A percentile compares a stretch with the other conserved stretches of the same genome.
These are phyloP conservation scores for Globisporangium abappressorium DNA, from an alignment of 352 stramenopile species.

Conservation along the genomic window DNA sequence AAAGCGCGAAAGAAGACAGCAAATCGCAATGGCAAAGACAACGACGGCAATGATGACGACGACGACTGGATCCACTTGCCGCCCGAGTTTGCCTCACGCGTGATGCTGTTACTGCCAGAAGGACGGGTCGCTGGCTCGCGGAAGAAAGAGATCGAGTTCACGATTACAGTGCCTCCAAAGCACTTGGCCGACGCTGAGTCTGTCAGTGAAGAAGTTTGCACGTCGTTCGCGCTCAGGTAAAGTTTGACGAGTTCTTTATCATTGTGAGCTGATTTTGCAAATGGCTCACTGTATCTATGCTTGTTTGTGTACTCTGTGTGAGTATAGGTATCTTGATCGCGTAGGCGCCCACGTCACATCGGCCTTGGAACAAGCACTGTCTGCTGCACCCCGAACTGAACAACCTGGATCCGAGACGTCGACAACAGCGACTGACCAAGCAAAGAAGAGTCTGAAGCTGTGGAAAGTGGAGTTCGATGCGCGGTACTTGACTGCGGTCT, in stretches of 20 bases:
- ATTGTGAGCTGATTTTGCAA: background rate
- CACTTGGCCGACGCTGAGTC: background rate
- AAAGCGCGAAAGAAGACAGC: background rate
- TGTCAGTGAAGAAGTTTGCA: constrained; percentile 29
- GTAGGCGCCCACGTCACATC: constrained; percentile 24
- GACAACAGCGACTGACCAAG: background rate
- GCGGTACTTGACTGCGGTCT: constrained; percentile 47
- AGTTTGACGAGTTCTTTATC: background rate
- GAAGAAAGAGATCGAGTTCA: constrained; percentile 69
- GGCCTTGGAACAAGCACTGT: constrained; percentile 9
- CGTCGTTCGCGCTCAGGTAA: constrained; percentile 57
- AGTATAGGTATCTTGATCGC: constrained; percentile 46
- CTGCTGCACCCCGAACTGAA: background rate
- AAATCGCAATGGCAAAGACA: constrained; percentile 1
- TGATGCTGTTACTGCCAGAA: constrained; percentile 67
- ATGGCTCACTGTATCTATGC: background rate
- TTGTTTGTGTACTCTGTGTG: background rate
- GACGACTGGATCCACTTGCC: constrained; percentile 67
- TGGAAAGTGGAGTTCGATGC: constrained; percentile 82
- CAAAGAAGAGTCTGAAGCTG: constrained; percentile 28
- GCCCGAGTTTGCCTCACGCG: constrained; percentile 62
- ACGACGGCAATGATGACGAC: constrained; percentile 32
- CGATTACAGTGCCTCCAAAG: constrained; percentile 32
- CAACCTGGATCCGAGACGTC: background rate
- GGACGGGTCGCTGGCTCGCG: constrained; percentile 47